Evolutionary conservation across 345 rosid species (phyloP).

Genomic region (Crucihimalaya himalaica): DNA sequence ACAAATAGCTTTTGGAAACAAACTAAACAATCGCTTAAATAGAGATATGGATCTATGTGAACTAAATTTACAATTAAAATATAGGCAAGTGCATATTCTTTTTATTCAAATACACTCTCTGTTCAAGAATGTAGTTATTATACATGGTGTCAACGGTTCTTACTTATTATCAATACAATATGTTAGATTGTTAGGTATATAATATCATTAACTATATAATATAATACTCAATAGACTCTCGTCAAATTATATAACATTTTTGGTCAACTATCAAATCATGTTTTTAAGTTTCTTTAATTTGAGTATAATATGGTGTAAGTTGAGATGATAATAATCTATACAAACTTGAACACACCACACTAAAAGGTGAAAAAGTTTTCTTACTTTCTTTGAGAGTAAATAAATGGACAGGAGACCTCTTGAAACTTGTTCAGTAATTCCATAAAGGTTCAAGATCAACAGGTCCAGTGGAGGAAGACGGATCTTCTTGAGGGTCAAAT

Average conservation of each 20-base stretch:
- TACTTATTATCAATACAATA: not conserved
- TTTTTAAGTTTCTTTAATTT: not conserved
- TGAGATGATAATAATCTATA: constrained; percentile 32
- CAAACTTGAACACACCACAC: constrained; percentile 35
- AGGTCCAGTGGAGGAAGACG: constrained; percentile 52
- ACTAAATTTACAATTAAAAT: not conserved
- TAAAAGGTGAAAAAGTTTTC: constrained; percentile 30
- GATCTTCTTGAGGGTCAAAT: constrained; percentile 51
- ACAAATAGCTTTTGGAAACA: not conserved
- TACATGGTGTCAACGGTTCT: not conserved
- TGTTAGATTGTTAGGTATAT: not conserved
- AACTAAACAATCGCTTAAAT: not conserved
- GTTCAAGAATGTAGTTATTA: not conserved
- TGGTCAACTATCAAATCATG: not conserved
- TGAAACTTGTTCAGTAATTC: constrained; percentile 55
- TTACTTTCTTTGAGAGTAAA: constrained; percentile 35
- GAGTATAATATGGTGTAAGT: constrained; percentile 26
- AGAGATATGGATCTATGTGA: not conserved
- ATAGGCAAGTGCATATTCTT: not conserved
- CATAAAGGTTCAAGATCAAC: constrained; percentile 67
- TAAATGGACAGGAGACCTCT: not conserved
- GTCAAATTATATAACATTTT: not conserved
- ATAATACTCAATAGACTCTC: constrained; percentile 23
- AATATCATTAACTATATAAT: not conserved
- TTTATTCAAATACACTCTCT: not conserved